Evolutionary conservation across 495 filamentous ascomycete genomes (phyloP).

Genomic region (Neurospora sp.): DNA sequence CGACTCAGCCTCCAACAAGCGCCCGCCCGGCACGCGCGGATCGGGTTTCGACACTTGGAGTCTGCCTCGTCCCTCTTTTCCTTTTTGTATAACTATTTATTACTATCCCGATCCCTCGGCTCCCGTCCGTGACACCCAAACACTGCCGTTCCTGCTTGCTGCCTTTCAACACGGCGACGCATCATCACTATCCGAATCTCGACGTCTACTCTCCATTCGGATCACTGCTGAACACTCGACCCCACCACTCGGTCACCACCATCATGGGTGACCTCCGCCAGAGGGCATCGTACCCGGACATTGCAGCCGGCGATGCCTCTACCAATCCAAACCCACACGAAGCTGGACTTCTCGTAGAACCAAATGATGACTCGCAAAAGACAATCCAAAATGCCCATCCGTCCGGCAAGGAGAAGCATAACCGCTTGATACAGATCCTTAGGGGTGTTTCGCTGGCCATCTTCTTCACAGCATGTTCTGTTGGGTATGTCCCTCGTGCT

Average conservation of each 20-base stretch:
- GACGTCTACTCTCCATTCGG: background rate
- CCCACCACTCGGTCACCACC: background rate
- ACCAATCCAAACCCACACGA: background rate
- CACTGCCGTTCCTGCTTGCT: background rate
- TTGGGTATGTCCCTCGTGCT: constrained; percentile 25
- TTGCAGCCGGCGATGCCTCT: background rate
- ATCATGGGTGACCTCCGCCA: background rate
- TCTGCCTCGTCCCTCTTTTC: background rate
- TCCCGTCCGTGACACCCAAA: background rate
- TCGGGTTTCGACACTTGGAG: background rate
- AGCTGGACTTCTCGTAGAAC: background rate
- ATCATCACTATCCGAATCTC: background rate
- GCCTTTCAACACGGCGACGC: background rate
- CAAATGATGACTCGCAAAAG: background rate
- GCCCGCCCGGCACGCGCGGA: background rate
- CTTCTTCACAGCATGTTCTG: constrained; percentile 53
- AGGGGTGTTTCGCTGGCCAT: constrained; percentile 52
- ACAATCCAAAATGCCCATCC: constrained; percentile 36
- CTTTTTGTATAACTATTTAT: background rate
- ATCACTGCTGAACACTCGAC: background rate
- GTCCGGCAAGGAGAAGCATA: constrained; percentile 59
- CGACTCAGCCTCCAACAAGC: background rate
- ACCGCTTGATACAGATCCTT: constrained; percentile 50
- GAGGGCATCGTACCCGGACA: background rate
- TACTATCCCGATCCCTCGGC: background rate